phyloP scores from a whole-genome alignment of 306 rosid genomes.

The Dicorynia guianensis region DNA sequence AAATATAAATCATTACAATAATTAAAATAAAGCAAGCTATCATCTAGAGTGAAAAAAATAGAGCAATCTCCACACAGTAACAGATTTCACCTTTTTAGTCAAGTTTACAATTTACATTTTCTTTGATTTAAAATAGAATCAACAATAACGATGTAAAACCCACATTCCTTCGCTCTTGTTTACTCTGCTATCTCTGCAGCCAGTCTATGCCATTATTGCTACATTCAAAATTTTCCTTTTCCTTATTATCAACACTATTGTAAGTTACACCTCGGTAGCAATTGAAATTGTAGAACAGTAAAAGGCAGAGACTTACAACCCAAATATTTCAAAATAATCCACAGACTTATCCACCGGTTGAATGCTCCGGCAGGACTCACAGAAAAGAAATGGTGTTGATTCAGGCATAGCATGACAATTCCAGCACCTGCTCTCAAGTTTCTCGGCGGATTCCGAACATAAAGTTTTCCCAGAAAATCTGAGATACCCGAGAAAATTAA shows the following conservation, averaged over 20 bases:
- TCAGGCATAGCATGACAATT: constrained; percentile 58
- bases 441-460: constrained; percentile 52
- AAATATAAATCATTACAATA: neutral
- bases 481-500: constrained; percentile 31
- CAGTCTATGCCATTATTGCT: neutral
- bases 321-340: constrained; percentile 80
- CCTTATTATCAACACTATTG: neutral
- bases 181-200: neutral
- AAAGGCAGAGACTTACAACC: constrained; percentile 61
- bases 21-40: constrained; percentile 15
- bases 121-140: constrained; percentile 4
- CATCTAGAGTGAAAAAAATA: neutral
- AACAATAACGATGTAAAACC: neutral
- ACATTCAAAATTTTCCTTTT: neutral
- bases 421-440: constrained; percentile 64
- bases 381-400: constrained; percentile 61
- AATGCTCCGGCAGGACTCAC: constrained; percentile 73
- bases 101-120: neutral
- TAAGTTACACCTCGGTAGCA: constrained; percentile 20
- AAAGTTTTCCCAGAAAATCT: constrained; percentile 35
- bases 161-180: neutral
- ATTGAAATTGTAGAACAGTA: constrained; percentile 14
- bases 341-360: constrained; percentile 77
- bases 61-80: neutral
- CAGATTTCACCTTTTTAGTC: neutral